Evolutionary conservation across 768 basidiomycete genomes (phyloP).

Genomic region (Boletus bicolor): DNA sequence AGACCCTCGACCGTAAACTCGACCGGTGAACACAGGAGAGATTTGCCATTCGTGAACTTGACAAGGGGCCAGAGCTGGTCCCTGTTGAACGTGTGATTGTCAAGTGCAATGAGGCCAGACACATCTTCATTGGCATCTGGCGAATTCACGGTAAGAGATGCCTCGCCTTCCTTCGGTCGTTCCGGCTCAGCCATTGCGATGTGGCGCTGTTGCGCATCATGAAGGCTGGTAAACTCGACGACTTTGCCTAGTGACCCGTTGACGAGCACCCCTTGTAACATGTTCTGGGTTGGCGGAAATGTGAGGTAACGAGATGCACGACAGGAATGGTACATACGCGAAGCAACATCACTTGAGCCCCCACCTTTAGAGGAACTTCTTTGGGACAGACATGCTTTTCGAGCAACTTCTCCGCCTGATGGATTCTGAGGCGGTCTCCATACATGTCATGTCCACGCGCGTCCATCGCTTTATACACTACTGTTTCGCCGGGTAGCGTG

Average conservation of each 20-base stretch:
- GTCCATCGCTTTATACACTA: conserved; percentile 43
- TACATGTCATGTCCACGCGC: conserved; percentile 42
- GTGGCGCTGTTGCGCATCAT: conserved; percentile 27
- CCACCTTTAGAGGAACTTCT: conserved; percentile 49
- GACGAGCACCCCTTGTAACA: conserved; percentile 43
- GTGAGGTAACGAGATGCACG: not conserved
- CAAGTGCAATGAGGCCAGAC: conserved; percentile 18
- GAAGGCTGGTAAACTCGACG: conserved; percentile 28
- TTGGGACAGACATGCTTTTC: conserved; percentile 50
- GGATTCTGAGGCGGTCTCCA: conserved; percentile 29
- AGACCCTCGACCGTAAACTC: conserved; percentile 35
- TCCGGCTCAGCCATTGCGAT: conserved; percentile 32
- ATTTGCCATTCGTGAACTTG: conserved; percentile 31
- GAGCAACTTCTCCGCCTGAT: conserved; percentile 33
- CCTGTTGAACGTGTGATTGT: conserved; percentile 11
- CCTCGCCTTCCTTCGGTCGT: conserved; percentile 12
- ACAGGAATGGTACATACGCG: conserved; percentile 21
- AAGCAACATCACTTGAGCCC: conserved; percentile 80
- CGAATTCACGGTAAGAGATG: not conserved
- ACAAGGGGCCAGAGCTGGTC: conserved; percentile 35
- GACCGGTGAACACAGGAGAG: conserved; percentile 31
- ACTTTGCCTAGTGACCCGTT: conserved; percentile 92
- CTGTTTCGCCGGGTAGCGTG: conserved; percentile 26
- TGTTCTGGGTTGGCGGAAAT: conserved; percentile 26
- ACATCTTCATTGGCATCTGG: not conserved